Conservation (phyloP, 192 early-diverging fungal genomes). For the Rhizoclosmatium globosum region DNA sequence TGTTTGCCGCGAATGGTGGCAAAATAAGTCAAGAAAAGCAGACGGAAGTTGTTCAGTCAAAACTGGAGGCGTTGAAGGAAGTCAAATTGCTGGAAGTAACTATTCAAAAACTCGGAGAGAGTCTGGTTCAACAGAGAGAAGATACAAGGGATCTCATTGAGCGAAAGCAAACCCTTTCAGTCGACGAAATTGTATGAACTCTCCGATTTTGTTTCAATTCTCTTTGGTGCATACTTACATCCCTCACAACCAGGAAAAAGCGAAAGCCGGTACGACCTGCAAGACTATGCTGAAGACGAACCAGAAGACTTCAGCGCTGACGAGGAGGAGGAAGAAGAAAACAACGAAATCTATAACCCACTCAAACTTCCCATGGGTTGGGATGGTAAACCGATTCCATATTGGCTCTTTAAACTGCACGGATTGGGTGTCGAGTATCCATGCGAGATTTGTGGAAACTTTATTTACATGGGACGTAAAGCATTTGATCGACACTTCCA, state of each 20-base stretch:
- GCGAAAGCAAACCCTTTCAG: conserved; percentile 91
- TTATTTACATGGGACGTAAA: conserved; percentile 94
- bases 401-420: conserved; percentile 98
- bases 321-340: conserved; percentile 74
- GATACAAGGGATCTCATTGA: conserved; percentile 90
- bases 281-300: conserved; percentile 34
- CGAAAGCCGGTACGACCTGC: conserved; percentile 30
- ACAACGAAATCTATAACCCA: conserved; percentile 96
- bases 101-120: conserved; percentile 61
- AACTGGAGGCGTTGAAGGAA: conserved; percentile 5
- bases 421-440: conserved; percentile 93
- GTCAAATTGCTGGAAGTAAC: conserved; percentile 70
- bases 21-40: conserved; percentile 6
- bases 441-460: conserved; percentile 97
- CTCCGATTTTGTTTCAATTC: neutral
- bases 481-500: conserved; percentile 97
- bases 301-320: conserved; percentile 55
- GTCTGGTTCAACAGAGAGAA: conserved; percentile 58
- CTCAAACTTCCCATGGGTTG: conserved; percentile 94
- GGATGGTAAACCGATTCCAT: conserved; percentile 99
- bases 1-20: neutral
- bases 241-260: conserved; percentile 20
- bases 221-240: neutral
- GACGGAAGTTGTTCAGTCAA: neutral
- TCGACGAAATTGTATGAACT: conserved; percentile 75